Evolutionary conservation across 2,329 filamentous ascomycete genomes (phyloP).

Genomic region (Neopestalotiopsis sp.): DNA sequence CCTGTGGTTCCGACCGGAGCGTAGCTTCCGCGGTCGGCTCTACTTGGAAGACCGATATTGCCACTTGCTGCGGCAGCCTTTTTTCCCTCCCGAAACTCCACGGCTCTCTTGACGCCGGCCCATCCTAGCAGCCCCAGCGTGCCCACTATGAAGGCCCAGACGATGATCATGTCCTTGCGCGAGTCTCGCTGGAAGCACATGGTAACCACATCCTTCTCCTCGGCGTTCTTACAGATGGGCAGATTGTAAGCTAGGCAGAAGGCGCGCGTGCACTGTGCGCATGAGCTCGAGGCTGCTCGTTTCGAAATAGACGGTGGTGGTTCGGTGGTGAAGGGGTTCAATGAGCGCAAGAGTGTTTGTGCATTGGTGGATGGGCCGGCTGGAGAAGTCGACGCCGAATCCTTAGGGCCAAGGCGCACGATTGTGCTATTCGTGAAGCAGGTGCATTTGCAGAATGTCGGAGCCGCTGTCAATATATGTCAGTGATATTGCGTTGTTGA

Average conservation of each 20-base stretch:
- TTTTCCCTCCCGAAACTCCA: conserved; percentile 46
- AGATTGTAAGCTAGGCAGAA: conserved; percentile 66
- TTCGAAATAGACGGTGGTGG: conserved; percentile 20
- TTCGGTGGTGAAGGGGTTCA: conserved; percentile 26
- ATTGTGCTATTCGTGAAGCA: conserved; percentile 74
- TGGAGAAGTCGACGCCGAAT: conserved; percentile 34
- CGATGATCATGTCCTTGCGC: conserved; percentile 70
- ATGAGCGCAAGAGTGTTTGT: conserved; percentile 31
- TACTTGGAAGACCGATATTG: conserved; percentile 20
- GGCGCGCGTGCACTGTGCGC: conserved; percentile 67
- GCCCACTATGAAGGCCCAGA: conserved; percentile 67
- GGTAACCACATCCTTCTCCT: conserved; percentile 66
- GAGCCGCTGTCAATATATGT: conserved; percentile 52
- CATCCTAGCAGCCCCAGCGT: conserved; percentile 65
- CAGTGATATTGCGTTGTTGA: conserved; percentile 27
- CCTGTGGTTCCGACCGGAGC: conserved; percentile 17
- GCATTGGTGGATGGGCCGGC: conserved; percentile 21
- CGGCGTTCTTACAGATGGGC: conserved; percentile 67
- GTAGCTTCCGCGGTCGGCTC: conserved; percentile 20
- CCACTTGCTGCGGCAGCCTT: conserved; percentile 22
- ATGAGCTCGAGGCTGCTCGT: conserved; percentile 52
- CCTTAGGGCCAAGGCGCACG: conserved; percentile 61
- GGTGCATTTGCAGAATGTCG: conserved; percentile 73
- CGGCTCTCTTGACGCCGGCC: conserved; percentile 58
- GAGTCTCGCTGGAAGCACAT: conserved; percentile 72